Percentiles rank a stretch among this genome's conserved stretches.
Evolutionary conservation across 2,329 filamentous ascomycete species (phyloP).

Genomic region (Fusarium tricinctum): DNA sequence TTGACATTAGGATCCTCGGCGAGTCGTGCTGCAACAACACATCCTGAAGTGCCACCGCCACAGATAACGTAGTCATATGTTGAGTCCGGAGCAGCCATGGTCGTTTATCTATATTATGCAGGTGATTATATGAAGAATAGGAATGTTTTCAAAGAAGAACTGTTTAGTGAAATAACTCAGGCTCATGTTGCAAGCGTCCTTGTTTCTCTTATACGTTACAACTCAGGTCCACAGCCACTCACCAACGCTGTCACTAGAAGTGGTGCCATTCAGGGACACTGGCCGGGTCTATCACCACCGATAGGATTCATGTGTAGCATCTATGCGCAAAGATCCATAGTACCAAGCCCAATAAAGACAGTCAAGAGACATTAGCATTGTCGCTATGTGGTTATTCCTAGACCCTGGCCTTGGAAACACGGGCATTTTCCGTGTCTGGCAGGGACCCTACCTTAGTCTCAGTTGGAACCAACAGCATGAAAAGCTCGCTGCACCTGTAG

Average conservation of each 20-base stretch:
- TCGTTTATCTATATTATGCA: neutral
- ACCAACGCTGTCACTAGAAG: neutral
- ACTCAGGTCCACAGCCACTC: neutral
- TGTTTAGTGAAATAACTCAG: neutral
- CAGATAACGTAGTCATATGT: slow-evolving; percentile 55
- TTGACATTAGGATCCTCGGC: slow-evolving; percentile 52
- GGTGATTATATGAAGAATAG: neutral
- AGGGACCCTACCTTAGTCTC: slow-evolving; percentile 14
- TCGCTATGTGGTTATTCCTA: slow-evolving; percentile 1
- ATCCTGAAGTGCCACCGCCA: slow-evolving; percentile 56
- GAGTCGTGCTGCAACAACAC: slow-evolving; percentile 56
- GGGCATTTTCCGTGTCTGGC: slow-evolving; percentile 2
- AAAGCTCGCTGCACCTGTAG: slow-evolving; percentile 18
- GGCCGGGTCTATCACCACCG: slow-evolving; percentile 1
- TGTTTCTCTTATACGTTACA: slow-evolving; percentile 27
- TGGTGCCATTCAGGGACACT: slow-evolving; percentile 6
- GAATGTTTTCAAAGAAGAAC: neutral
- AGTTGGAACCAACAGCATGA: slow-evolving; percentile 17
- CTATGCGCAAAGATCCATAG: slow-evolving; percentile 16
- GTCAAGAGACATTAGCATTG: neutral
- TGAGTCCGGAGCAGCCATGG: slow-evolving; percentile 40
- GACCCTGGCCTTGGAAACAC: neutral
- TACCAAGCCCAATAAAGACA: slow-evolving; percentile 17
- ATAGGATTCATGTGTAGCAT: slow-evolving; percentile 11
- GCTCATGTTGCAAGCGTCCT: neutral